Conservation (phyloP, 805 yeast genomes). For the Lachancea dasiensis region DNA sequence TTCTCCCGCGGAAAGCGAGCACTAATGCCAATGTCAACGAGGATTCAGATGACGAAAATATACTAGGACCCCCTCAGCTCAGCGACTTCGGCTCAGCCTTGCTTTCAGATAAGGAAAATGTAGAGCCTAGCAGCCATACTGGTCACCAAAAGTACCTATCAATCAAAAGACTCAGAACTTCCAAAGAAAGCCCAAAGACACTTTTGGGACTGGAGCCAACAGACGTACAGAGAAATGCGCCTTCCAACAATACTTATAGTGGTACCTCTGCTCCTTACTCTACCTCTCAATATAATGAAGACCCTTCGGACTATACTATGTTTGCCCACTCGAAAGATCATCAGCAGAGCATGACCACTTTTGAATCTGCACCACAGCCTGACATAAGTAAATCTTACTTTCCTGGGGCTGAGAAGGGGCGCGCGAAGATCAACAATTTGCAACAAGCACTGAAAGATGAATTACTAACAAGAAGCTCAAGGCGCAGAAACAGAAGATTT, state of each 20-base stretch:
- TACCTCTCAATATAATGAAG: conserved; percentile 9
- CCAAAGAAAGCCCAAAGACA: background rate
- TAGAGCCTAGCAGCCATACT: conserved; percentile 1
- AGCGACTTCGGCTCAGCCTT: conserved; percentile 32
- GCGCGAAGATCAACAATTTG: conserved; percentile 18
- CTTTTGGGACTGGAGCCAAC: background rate
- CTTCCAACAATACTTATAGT: conserved; percentile 2
- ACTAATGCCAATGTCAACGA: background rate
- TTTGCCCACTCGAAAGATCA: conserved; percentile 19
- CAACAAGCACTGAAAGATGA: conserved; percentile 27
- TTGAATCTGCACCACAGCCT: conserved; percentile 13
- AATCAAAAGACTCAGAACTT: background rate
- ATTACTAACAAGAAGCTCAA: conserved; percentile 20
- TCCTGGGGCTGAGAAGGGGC: conserved; percentile 12
- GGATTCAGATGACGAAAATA: conserved; percentile 25
- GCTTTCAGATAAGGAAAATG: conserved; percentile 17
- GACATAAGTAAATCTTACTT: conserved; percentile 7
- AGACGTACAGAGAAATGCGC: background rate
- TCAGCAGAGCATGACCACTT: conserved; percentile 25
- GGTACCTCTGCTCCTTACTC: conserved; percentile 1
- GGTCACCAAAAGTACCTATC: background rate
- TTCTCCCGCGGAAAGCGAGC: conserved; percentile 3
- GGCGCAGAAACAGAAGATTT: conserved; percentile 25
- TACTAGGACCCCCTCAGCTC: conserved; percentile 25
- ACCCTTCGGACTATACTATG: conserved; percentile 21